Evolutionary conservation across 306 rosid genomes (phyloP).

Genomic region (Citrullus mucosospermus): DNA sequence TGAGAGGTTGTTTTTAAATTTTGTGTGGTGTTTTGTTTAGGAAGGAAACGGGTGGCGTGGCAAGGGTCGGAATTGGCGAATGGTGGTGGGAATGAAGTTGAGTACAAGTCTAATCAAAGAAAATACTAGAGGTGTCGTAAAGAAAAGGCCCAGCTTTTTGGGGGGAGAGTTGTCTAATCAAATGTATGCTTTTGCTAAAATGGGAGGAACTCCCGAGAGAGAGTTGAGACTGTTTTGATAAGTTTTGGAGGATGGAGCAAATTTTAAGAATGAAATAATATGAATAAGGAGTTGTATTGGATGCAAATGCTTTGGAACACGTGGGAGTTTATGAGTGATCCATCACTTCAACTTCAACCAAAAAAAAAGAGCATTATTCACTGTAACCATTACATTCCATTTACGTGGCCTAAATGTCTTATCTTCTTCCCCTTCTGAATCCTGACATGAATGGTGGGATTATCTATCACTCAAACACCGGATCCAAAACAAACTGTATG

Average conservation of each 20-base stretch:
- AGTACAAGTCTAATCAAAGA: background rate
- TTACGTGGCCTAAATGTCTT: background rate
- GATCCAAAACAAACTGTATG: too few species aligned
- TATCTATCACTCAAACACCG: background rate
- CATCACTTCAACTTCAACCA: too few species aligned
- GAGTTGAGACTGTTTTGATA: background rate
- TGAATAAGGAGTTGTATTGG: background rate
- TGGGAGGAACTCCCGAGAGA: background rate
- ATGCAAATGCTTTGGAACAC: background rate
- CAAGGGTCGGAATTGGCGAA: background rate
- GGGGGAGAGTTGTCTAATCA: background rate
- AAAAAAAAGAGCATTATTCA: background rate
- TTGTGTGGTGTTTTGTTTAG: background rate
- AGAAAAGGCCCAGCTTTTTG: background rate
- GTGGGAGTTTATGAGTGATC: background rate
- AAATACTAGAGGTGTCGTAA: background rate
- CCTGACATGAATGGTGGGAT: background rate
- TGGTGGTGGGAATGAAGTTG: too few species aligned
- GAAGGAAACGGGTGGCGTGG: background rate
- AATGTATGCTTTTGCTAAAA: background rate
- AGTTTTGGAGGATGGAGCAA: background rate
- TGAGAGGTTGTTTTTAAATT: too few species aligned
- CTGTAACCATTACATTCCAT: background rate
- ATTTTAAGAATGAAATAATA: too few species aligned
- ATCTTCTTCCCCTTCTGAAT: too few species aligned